Percentiles rank a stretch among this genome's conserved stretches.
These are phyloP conservation scores for Aspergillus puulaauensis DNA, from an alignment of 2,329 filamentous ascomycete species.

Conservation along the genomic window DNA sequence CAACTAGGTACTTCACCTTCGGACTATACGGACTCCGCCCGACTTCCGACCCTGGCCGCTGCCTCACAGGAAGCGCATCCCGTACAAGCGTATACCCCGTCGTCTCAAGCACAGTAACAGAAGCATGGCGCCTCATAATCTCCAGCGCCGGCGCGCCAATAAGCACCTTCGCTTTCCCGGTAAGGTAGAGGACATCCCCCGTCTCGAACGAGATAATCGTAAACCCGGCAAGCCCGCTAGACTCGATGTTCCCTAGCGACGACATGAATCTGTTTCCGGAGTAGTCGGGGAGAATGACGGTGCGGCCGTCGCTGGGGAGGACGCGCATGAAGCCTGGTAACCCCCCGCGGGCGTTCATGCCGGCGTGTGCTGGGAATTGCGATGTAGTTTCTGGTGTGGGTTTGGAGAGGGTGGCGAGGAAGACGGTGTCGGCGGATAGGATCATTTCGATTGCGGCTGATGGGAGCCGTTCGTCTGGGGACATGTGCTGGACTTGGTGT, in stretches of 20 bases:
- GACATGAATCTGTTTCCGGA: constrained; percentile 4
- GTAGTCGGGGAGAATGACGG: not conserved
- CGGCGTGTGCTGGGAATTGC: not conserved
- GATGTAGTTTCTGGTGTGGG: not conserved
- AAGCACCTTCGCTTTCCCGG: constrained; percentile 19
- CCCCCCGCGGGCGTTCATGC: constrained; percentile 5
- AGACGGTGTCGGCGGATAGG: not conserved
- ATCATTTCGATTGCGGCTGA: not conserved
- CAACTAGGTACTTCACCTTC: not conserved
- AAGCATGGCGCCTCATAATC: not conserved
- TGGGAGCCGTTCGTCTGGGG: not conserved
- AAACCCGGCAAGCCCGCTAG: constrained; percentile 17
- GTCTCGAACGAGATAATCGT: constrained; percentile 23
- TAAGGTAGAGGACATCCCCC: constrained; percentile 24
- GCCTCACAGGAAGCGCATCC: not conserved
- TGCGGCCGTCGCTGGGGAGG: not conserved
- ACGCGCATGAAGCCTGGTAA: constrained; percentile 1
- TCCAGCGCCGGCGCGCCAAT: not conserved
- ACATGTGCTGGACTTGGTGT: not conserved
- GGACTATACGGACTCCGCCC: constrained; percentile 1
- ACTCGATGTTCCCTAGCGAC: constrained; percentile 20
- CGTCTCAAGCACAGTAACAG: not conserved
- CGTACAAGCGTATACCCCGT: not conserved
- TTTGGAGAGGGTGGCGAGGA: not conserved
- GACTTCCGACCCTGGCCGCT: not conserved